Evolutionary conservation across 345 rosid species (phyloP).

Genomic region (Microcos paniculata): DNA sequence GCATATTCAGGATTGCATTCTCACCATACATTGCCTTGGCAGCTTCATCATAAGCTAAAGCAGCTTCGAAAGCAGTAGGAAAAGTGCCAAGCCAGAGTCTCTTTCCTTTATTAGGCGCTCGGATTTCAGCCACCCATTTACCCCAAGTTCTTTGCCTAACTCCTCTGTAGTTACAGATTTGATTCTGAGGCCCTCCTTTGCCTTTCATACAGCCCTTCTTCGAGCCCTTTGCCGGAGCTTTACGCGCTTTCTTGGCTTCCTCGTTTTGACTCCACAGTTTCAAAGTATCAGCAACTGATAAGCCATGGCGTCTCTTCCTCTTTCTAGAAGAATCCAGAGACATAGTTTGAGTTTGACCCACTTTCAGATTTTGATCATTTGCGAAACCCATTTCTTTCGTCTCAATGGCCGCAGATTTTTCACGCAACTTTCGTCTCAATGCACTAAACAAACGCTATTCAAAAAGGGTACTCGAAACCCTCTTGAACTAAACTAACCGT

Average conservation of each 20-base stretch:
- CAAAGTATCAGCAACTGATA: background rate
- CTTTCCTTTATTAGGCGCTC: constrained; percentile 58
- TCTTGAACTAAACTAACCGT: too few species aligned
- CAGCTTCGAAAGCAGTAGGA: constrained; percentile 63
- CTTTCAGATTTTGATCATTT: background rate
- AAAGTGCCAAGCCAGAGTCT: constrained; percentile 90
- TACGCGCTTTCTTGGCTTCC: background rate
- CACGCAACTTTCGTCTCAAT: too few species aligned
- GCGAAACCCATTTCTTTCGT: background rate
- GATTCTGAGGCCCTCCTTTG: constrained; percentile 82
- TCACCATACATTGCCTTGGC: constrained; percentile 69
- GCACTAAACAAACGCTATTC: too few species aligned
- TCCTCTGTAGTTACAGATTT: constrained; percentile 53
- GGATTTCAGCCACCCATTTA: constrained; percentile 87
- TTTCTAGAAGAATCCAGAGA: background rate
- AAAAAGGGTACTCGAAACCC: too few species aligned
- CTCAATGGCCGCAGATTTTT: too few species aligned
- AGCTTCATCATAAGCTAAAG: constrained; percentile 76
- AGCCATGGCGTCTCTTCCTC: background rate
- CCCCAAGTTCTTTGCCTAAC: constrained; percentile 94
- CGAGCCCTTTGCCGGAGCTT: constrained; percentile 58
- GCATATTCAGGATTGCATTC: constrained; percentile 58
- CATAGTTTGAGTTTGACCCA: background rate
- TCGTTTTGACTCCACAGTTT: background rate
- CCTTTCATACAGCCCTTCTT: constrained; percentile 91